Base-by-base conservation (phyloP, 345 rosid species). In the Linum trigynum region DNA sequence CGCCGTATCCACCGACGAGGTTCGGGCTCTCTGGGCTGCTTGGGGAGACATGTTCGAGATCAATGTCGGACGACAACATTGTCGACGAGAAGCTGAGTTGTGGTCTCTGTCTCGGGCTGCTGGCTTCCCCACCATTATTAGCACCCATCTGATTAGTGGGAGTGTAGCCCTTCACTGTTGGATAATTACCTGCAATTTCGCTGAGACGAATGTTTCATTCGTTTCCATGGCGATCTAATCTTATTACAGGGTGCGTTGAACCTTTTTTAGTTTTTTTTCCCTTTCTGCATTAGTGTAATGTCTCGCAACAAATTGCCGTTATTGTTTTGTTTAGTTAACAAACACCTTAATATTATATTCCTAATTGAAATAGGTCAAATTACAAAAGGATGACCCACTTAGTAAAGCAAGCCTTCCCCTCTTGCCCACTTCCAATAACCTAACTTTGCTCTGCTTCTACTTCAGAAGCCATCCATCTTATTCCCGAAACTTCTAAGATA, bases 41-140 rank as follows among this genome's bases (percentile, higher is more conserved):
- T 4, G 70, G 66, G 55, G 65, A 77, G 5, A 79, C 64, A 69
- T 69, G 70, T 53, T 79, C 90, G 1, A 67, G 63, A 32, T 61
- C 73, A 17, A 81, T 70, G 74, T 88, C 97, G 56, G 95, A 83
- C 1, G 96, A 76, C 65, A 88, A 75, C 81, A 86, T 73, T 61
- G 89, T 84, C 17, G 94, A 78, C 50, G 90, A 71, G 75, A 85
- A 79, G 79, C 81, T 83, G 15, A 78, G 62, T 70, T 80, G 96
- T 45, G 76, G 80, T 76, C 77, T 82, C 83, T 83, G 73, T 72
- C 80, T 77, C 56, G 84, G 82, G 78, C 74, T 85, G 64, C 70
- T 59, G 67, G 85, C 95, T 67, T 15, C 3, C 2, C 3, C 14
- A 14, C 77, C 81, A 59, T 69, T 72, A 7, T 73, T 75, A 57